A percentile compares a stretch with the other conserved stretches of the same genome.
Conservation (phyloP, 306 rosid species). For the Glycine tomentella region DNA sequence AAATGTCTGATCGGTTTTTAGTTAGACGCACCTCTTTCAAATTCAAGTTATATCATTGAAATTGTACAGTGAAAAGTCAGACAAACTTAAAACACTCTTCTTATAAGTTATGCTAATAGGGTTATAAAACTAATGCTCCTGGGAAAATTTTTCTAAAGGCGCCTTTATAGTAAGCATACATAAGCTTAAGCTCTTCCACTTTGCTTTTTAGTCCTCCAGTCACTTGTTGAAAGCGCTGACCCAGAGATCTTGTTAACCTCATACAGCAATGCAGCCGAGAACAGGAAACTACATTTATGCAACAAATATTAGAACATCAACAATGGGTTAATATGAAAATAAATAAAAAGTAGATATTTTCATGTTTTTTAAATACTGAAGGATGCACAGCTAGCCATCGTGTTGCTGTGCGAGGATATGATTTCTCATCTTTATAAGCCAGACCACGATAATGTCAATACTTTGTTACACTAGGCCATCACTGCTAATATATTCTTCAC, state of each 20-base stretch:
- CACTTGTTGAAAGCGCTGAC: constrained; percentile 59
- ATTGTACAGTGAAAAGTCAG: constrained; percentile 21
- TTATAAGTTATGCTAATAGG: constrained; percentile 32
- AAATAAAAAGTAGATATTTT: too few relatives aligned
- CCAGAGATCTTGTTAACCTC: constrained; percentile 87
- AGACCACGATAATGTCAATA: too few relatives aligned
- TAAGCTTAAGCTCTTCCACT: constrained; percentile 49
- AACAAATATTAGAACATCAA: constrained; percentile 37
- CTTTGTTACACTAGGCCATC: too few relatives aligned
- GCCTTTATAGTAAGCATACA: constrained; percentile 42
- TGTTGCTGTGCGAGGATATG: too few relatives aligned
- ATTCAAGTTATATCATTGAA: constrained; percentile 25
- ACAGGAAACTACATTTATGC: constrained; percentile 79
- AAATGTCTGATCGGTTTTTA: constrained; percentile 2
- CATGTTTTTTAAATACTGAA: too few relatives aligned
- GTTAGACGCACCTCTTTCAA: constrained; percentile 33
- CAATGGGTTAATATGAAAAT: neutral
- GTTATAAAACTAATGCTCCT: constrained; percentile 38
- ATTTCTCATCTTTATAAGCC: too few relatives aligned
- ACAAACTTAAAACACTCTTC: constrained; percentile 26
- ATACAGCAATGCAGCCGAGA: constrained; percentile 75
- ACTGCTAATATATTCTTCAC: too few relatives aligned
- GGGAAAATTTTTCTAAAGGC: constrained; percentile 37
- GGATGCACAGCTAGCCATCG: too few relatives aligned
- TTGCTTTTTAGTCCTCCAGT: constrained; percentile 70